Evolutionary conservation across 2,329 filamentous ascomycete species (phyloP).

Genomic region (Colletotrichum caudatum): DNA sequence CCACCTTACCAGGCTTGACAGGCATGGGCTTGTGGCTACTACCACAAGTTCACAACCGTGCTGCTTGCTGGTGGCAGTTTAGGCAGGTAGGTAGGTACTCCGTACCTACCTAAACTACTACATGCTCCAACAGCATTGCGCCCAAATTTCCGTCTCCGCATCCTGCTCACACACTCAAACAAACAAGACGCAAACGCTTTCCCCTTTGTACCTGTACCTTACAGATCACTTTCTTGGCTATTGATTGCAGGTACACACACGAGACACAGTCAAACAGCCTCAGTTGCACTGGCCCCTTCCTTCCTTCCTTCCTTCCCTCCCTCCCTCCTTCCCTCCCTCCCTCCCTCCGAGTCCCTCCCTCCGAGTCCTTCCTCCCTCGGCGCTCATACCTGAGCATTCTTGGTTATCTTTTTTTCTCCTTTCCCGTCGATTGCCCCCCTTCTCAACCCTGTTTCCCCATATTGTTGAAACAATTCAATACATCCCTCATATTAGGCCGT

Average conservation of each 20-base stretch:
- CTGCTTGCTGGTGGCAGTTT: neutral
- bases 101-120: neutral
- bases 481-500: conserved; percentile 12
- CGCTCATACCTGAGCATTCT: neutral
- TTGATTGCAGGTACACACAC: conserved; percentile 18
- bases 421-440: neutral
- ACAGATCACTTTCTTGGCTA: conserved; percentile 18
- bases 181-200: conserved; percentile 5
- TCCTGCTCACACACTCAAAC: neutral
- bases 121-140: neutral
- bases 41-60: neutral
- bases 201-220: conserved; percentile 33
- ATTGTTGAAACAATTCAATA: neutral
- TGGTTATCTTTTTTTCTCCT: conserved; percentile 1
- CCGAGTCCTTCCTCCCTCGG: neutral
- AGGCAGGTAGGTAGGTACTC: too few species aligned
- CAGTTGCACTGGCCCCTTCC: neutral
- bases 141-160: neutral
- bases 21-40: neutral
- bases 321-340: too few species aligned
- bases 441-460: neutral
- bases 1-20: neutral
- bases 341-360: too few species aligned
- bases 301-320: neutral
- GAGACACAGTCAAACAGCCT: neutral